phyloP scores from a whole-genome alignment of 371 early-diverging fungal genomes.

The Syncephalastrum sp. region DNA sequence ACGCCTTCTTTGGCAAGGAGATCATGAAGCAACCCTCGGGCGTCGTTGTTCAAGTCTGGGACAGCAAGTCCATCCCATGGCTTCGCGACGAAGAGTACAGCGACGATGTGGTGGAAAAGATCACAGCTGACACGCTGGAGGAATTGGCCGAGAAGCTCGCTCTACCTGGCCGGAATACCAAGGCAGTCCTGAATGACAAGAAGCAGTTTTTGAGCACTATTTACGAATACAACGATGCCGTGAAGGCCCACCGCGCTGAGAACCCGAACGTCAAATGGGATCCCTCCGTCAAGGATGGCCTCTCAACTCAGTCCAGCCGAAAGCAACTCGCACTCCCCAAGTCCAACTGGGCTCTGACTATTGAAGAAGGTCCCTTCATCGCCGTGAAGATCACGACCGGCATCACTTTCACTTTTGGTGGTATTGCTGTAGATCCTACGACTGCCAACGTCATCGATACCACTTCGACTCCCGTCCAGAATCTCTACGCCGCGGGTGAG shows the following conservation, averaged over 20 bases:
- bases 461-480: constrained; percentile 4
- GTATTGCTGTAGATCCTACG: constrained; percentile 12
- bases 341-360: constrained; percentile 18
- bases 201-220: constrained; percentile 12
- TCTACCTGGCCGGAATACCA: constrained; percentile 1
- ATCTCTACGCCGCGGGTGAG: constrained; percentile 18
- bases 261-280: constrained; percentile 15
- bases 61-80: constrained; percentile 9
- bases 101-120: constrained; percentile 19
- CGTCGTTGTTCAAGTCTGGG: constrained; percentile 15
- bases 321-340: constrained; percentile 12
- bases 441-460: constrained; percentile 15
- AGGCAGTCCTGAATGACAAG: constrained; percentile 8
- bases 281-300: constrained; percentile 18
- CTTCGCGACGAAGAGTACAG: constrained; percentile 18
- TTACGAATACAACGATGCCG: constrained; percentile 16
- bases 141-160: constrained; percentile 18
- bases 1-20: constrained; percentile 22
- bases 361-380: constrained; percentile 16
- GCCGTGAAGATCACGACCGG: constrained; percentile 24
- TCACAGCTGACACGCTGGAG: constrained; percentile 14
- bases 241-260: constrained; percentile 7
- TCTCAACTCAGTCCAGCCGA: constrained; percentile 18
- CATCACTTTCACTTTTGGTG: constrained; percentile 25
- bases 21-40: constrained; percentile 18